Evolutionary conservation across 352 stramenopile species (phyloP).

Genomic region (Pythium dissotocum): DNA sequence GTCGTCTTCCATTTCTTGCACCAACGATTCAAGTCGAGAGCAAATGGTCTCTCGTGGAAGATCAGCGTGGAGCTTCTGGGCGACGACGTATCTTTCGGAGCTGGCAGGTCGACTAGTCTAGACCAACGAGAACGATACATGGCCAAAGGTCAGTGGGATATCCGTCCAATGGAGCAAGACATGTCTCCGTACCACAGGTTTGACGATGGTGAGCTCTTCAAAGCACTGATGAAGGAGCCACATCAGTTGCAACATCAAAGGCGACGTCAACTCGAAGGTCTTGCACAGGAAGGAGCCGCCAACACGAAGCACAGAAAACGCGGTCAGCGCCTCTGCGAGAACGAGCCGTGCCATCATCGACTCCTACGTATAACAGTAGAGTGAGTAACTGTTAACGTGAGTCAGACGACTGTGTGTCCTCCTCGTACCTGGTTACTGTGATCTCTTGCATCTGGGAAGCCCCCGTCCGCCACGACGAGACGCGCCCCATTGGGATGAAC

Average conservation of each 20-base stretch:
- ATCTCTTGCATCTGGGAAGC: slow-evolving; percentile 68
- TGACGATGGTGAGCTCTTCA: slow-evolving; percentile 60
- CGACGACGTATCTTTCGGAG: slow-evolving; percentile 76
- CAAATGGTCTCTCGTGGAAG: slow-evolving; percentile 3
- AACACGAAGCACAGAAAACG: slow-evolving; percentile 49
- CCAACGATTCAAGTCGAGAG: not conserved
- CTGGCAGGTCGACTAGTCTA: slow-evolving; percentile 81
- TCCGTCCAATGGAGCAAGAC: not conserved
- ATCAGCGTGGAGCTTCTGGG: slow-evolving; percentile 27
- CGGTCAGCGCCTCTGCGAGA: slow-evolving; percentile 56
- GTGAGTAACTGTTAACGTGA: no score
- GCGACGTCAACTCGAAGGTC: slow-evolving; percentile 72
- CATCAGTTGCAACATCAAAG: slow-evolving; percentile 59
- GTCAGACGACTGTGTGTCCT: no score
- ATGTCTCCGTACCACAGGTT: slow-evolving; percentile 46
- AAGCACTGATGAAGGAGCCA: slow-evolving; percentile 72
- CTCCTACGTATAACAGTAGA: slow-evolving; percentile 37
- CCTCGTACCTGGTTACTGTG: slow-evolving; percentile 55
- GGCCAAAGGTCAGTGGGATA: not conserved
- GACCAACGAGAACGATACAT: not conserved
- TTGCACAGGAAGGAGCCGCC: slow-evolving; percentile 76
- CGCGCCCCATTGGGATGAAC: slow-evolving; percentile 42
- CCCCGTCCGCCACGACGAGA: slow-evolving; percentile 71
- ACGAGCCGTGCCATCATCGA: slow-evolving; percentile 62
- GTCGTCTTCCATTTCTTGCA: not conserved